Conservation (phyloP, 2,329 filamentous ascomycete species). For the Mycosphaerella arachidis region DNA sequence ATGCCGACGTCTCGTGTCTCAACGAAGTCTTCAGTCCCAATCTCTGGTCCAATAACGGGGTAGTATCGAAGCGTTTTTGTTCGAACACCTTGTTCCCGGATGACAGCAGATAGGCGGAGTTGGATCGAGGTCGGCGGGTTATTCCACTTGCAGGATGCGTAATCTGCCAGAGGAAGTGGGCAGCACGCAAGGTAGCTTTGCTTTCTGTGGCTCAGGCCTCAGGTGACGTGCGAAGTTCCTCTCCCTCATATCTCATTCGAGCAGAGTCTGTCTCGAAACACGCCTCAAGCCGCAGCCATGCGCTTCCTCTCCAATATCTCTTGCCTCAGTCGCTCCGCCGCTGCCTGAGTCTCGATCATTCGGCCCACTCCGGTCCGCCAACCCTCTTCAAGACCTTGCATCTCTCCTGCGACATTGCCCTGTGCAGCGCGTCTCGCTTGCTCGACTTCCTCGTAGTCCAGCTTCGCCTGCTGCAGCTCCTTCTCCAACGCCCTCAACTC, state of each 20-base stretch:
- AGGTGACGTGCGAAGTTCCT: background rate
- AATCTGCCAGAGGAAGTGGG: background rate
- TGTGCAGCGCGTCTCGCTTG: constrained; percentile 65
- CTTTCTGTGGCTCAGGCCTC: constrained; percentile 9
- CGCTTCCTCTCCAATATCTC: constrained; percentile 63
- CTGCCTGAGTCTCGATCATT: constrained; percentile 82
- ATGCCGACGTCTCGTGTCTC: background rate
- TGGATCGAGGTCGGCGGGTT: background rate
- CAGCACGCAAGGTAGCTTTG: background rate
- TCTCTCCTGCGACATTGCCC: constrained; percentile 66
- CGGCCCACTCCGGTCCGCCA: constrained; percentile 76
- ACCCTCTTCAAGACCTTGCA: constrained; percentile 66
- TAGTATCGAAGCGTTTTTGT: background rate
- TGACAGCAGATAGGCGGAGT: too few species aligned
- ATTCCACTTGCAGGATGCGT: background rate
- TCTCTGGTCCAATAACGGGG: background rate
- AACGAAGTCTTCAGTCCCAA: background rate
- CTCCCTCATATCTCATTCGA: background rate
- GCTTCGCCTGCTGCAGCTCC: constrained; percentile 65
- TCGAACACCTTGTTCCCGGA: background rate
- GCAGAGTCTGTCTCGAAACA: background rate
- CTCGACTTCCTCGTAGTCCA: constrained; percentile 69
- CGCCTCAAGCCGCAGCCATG: constrained; percentile 28
- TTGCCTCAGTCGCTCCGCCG: constrained; percentile 65
- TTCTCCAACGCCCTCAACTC: constrained; percentile 65